Base-by-base conservation (phyloP, 169 alveolate species). In the Plasmodium gallinaceum region DNA sequence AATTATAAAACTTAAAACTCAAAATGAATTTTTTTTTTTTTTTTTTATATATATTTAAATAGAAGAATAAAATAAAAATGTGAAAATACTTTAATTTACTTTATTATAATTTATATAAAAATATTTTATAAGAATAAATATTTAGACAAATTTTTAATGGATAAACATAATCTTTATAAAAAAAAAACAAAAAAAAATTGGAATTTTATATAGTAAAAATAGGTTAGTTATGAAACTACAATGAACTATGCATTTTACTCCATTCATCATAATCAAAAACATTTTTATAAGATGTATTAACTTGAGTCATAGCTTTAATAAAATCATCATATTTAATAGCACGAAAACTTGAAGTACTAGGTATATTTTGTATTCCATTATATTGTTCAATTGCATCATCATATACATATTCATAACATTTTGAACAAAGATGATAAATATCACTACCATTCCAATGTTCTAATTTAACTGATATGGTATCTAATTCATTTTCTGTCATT, bases 361-460 rank as follows among this genome's bases (percentile, higher is more conserved):
- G 97, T 9, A 96, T 88, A 37, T 95, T 94, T 12, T 95, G 95
- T 20, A 96, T 96, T 37, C 97, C 98, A 10, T 95, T 94, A 65
- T 85, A 95, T 45, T 74, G 91, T 42, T 88, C 96, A 12, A 96
- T 85, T 14, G 98, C 94, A 78, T 95, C 98, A 87, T 96, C 97
- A 93, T 95, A 96, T 18, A 97, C 93, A 83, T 92, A 88, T 64
- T 93, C 98, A 18, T 98, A 98, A 1, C 98, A 98, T 74, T 95
- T 95, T 39, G 95, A 92, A 57, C 98, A 95, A 8, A 97, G 64
- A 58, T 95, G 93, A 46, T 88, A 64, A 8, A 96, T 83, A 93
- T 96, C 98, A 46, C 97, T 94, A 32, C 98, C 97, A 69, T 94
- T 93, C 96, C 97, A 96, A 3, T 98, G 97, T 60, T 95, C 93